Percentiles rank a stretch among this genome's conserved stretches.
Evolutionary conservation across 306 rosid genomes (phyloP).

Genomic region (Vigna mungo): DNA sequence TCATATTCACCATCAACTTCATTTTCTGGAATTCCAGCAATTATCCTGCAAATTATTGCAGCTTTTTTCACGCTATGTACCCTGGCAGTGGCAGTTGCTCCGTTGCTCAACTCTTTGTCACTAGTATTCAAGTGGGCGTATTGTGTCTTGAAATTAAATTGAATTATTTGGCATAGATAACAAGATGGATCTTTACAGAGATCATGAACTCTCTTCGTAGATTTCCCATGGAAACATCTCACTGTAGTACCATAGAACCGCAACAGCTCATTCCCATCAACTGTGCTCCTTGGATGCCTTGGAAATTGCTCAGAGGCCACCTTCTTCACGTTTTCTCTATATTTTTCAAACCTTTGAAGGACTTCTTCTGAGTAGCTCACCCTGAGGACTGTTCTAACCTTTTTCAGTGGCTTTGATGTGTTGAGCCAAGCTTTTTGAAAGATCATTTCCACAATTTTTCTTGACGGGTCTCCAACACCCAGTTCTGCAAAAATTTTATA

Average conservation of each 20-base stretch:
- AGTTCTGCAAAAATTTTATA: constrained; percentile 53
- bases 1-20: constrained; percentile 45
- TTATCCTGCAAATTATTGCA: constrained; percentile 71
- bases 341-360: constrained; percentile 62
- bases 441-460: constrained; percentile 77
- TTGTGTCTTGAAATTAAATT: constrained; percentile 53
- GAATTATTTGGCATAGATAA: constrained; percentile 62
- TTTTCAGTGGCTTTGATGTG: constrained; percentile 55
- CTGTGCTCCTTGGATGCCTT: constrained; percentile 65
- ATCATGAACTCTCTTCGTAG: constrained; percentile 49
- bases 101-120: constrained; percentile 43
- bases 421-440: constrained; percentile 63
- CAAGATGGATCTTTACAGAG: constrained; percentile 60
- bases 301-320: constrained; percentile 46
- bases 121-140: constrained; percentile 45
- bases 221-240: constrained; percentile 56
- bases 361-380: constrained; percentile 59
- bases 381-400: constrained; percentile 58
- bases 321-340: constrained; percentile 75
- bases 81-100: constrained; percentile 37
- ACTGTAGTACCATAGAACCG: constrained; percentile 65
- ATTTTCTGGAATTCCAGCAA: constrained; percentile 60
- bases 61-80: constrained; percentile 59
- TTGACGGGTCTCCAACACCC: constrained; percentile 63
- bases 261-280: constrained; percentile 75